Conservation (phyloP, 2,329 filamentous ascomycete species). For the Zymoseptoria tritici region DNA sequence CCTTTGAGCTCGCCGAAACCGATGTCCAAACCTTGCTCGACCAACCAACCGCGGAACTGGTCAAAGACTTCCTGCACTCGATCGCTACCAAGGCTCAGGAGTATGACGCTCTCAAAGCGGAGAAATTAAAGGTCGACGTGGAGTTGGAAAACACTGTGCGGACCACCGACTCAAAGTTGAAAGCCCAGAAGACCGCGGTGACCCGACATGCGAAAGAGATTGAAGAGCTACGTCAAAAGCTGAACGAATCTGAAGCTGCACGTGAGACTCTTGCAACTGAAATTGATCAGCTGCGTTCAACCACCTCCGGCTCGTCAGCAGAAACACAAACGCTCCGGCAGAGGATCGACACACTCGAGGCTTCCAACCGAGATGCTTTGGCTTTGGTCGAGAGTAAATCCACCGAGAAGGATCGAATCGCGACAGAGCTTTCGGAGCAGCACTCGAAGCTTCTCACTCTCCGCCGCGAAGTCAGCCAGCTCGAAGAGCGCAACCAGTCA, state of each 20-base stretch:
- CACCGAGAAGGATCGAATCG: slow-evolving; percentile 73
- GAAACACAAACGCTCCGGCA: slow-evolving; percentile 70
- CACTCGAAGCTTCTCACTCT: slow-evolving; percentile 83
- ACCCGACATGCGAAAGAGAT: slow-evolving; percentile 80
- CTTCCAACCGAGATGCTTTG: slow-evolving; percentile 84
- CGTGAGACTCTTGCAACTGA: slow-evolving; percentile 73
- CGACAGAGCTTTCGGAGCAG: slow-evolving; percentile 77
- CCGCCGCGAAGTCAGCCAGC: slow-evolving; percentile 68
- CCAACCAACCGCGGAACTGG: slow-evolving; percentile 68
- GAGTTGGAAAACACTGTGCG: slow-evolving; percentile 87
- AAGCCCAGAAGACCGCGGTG: slow-evolving; percentile 70
- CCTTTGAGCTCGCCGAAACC: slow-evolving; percentile 60
- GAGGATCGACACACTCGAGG: slow-evolving; percentile 79
- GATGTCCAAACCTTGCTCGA: slow-evolving; percentile 55
- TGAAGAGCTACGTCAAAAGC: slow-evolving; percentile 70
- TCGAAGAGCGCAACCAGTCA: slow-evolving; percentile 78
- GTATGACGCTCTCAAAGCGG: slow-evolving; percentile 70
- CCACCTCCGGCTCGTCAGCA: slow-evolving; percentile 62
- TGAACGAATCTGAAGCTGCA: slow-evolving; percentile 73
- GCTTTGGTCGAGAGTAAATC: slow-evolving; percentile 86
- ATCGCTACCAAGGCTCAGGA: slow-evolving; percentile 75
- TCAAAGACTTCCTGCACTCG: slow-evolving; percentile 65
- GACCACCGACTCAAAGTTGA: slow-evolving; percentile 72
- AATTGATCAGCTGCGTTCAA: slow-evolving; percentile 68
- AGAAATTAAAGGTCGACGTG: slow-evolving; percentile 83